A percentile compares a stretch with the other conserved stretches of the same genome.
These are phyloP conservation scores for Stagonosporopsis rhizophila DNA, from an alignment of 2,329 filamentous ascomycete genomes.

Conservation along the genomic window DNA sequence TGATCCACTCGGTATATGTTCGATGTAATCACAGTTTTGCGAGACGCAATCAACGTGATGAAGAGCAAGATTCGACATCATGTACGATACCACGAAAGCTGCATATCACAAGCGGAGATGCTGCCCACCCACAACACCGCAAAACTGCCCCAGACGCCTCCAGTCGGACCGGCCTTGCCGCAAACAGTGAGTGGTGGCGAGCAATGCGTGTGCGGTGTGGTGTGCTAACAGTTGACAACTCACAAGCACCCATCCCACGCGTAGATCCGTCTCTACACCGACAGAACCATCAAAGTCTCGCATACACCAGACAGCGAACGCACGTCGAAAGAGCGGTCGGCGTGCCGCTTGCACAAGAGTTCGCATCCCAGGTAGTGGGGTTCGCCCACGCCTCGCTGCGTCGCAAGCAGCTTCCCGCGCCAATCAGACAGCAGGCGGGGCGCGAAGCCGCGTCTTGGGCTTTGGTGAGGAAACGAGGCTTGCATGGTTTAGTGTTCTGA, in stretches of 20 bases:
- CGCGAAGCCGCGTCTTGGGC: background rate
- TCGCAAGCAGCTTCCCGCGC: background rate
- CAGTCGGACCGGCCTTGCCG: background rate
- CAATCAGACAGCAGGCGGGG: background rate
- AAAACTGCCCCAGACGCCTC: background rate
- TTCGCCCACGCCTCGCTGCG: slow-evolving; percentile 4
- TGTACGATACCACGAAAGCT: background rate
- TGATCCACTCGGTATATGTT: background rate
- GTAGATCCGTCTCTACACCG: background rate
- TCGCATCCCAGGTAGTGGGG: slow-evolving; percentile 1
- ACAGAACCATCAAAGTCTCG: background rate
- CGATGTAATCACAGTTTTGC: background rate
- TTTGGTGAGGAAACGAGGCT: background rate
- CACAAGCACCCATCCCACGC: background rate
- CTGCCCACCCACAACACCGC: too few species aligned
- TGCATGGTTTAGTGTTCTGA: background rate
- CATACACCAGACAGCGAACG: background rate
- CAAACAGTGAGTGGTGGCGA: background rate
- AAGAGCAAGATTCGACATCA: background rate
- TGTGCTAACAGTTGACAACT: background rate
- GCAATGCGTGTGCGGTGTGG: background rate
- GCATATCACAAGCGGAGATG: background rate
- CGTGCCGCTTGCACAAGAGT: slow-evolving; percentile 9
- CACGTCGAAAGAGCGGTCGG: slow-evolving; percentile 10
- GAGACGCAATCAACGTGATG: background rate